phyloP scores from a whole-genome alignment of 345 rosid species.

The Orychophragmus violaceus region DNA sequence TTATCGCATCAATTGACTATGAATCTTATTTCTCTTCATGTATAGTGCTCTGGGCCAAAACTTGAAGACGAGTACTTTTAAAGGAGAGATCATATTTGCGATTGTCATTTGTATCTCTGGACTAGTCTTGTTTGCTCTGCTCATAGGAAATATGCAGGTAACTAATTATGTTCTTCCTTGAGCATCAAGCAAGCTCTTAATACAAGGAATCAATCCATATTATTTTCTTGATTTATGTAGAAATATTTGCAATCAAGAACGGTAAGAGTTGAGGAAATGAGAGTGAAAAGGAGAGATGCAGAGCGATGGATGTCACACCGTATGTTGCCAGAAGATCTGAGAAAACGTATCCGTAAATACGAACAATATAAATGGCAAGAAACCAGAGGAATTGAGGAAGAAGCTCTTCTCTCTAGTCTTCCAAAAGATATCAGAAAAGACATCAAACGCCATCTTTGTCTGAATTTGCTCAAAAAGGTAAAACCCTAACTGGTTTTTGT shows the following conservation, averaged over 20 bases:
- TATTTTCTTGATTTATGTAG: not conserved
- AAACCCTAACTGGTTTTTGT: not conserved
- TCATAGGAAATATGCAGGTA: constrained; percentile 69
- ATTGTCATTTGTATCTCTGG: constrained; percentile 40
- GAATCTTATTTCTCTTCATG: not conserved
- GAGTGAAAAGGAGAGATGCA: constrained; percentile 37
- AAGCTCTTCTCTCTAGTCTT: constrained; percentile 28
- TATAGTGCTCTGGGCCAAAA: constrained; percentile 53
- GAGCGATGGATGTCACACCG: constrained; percentile 40
- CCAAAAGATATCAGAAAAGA: constrained; percentile 34
- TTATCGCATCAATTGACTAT: no score
- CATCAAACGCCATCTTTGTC: constrained; percentile 34
- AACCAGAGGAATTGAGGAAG: constrained; percentile 38
- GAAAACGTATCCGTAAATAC: constrained; percentile 30
- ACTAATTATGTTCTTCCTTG: not conserved
- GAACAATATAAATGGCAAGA: constrained; percentile 41
- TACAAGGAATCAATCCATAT: not conserved
- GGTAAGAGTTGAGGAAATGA: constrained; percentile 38
- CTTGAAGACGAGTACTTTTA: constrained; percentile 47
- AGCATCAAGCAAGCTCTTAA: not conserved
- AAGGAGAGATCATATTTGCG: constrained; percentile 44
- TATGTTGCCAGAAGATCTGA: constrained; percentile 31
- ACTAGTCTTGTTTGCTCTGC: constrained; percentile 49
- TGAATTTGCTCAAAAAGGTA: constrained; percentile 25
- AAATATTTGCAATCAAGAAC: constrained; percentile 36